Evolutionary conservation across 1,139 yeast species (phyloP).

Genomic region (Hansenula sp.): DNA sequence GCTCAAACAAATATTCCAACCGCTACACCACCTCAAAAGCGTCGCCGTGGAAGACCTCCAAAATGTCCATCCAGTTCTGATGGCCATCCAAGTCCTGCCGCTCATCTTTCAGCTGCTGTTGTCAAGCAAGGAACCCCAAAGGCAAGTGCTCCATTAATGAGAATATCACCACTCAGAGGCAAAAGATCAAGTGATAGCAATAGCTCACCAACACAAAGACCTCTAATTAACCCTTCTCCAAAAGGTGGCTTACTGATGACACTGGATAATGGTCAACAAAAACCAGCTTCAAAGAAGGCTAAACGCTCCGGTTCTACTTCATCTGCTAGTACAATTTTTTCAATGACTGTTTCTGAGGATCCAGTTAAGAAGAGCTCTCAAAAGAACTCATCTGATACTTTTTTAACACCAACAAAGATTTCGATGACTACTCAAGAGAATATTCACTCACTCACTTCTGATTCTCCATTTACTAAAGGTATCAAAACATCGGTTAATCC

Average conservation of each 20-base stretch:
- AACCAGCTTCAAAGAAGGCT: neutral
- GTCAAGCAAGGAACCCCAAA: constrained; percentile 23
- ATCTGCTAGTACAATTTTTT: neutral
- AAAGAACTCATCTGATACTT: neutral
- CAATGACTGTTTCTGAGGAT: neutral
- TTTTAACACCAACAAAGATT: constrained; percentile 7
- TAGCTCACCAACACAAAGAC: constrained; percentile 8
- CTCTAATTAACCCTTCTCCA: constrained; percentile 17
- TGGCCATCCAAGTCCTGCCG: constrained; percentile 18
- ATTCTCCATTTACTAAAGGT: neutral
- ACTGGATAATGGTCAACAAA: constrained; percentile 4
- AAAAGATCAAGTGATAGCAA: constrained; percentile 4
- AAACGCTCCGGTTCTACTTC: neutral
- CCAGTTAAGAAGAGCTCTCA: neutral
- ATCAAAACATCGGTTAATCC: constrained; percentile 18
- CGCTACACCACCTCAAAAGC: constrained; percentile 20
- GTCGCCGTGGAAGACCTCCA: constrained; percentile 25
- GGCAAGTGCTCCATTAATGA: constrained; percentile 21
- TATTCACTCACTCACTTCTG: constrained; percentile 14
- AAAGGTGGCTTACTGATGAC: constrained; percentile 21
- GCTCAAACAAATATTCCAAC: neutral
- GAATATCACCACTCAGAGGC: constrained; percentile 17
- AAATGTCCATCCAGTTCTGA: constrained; percentile 8
- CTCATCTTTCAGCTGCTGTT: constrained; percentile 21
- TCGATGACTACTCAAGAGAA: constrained; percentile 14